These are phyloP conservation scores for Lachnellula occidentalis DNA, from an alignment of 2,329 filamentous ascomycete species.

Conservation along the genomic window DNA sequence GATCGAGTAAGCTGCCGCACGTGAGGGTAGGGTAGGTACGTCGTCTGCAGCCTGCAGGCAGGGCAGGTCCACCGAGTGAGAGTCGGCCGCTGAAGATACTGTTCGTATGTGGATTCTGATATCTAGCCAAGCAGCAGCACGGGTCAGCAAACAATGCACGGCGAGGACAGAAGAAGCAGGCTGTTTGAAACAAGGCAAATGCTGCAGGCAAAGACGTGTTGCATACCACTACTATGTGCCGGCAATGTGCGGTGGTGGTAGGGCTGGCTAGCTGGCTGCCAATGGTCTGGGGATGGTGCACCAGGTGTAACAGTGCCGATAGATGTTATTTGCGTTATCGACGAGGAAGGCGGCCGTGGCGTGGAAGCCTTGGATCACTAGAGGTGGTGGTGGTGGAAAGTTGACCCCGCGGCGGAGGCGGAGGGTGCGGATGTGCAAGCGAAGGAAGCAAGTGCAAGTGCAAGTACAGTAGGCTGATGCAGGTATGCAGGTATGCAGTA, in stretches of 20 bases:
- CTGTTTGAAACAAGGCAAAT: background rate
- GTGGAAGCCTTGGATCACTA: background rate
- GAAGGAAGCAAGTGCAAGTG: background rate
- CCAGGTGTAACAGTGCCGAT: background rate
- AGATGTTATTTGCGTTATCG: background rate
- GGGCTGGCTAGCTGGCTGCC: background rate
- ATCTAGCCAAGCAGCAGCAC: background rate
- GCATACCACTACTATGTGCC: background rate
- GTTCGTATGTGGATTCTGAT: background rate
- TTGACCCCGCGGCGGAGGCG: constrained; percentile 1
- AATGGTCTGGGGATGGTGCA: background rate
- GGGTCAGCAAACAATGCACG: constrained; percentile 1
- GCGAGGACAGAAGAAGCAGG: background rate
- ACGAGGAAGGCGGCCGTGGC: background rate
- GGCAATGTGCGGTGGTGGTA: background rate
- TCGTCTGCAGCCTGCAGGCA: background rate
- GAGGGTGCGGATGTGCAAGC: background rate
- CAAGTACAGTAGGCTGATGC: background rate
- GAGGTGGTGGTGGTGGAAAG: background rate
- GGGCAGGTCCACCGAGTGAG: too few species aligned
- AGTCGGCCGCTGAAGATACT: background rate
- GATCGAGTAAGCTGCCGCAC: constrained; percentile 14
- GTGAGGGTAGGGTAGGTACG: constrained; percentile 2
- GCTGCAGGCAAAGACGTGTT: background rate
- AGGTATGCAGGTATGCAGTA: background rate